Evolutionary conservation across 2,329 filamentous ascomycete species (phyloP).

Genomic region (Fusarium drepaniforme): DNA sequence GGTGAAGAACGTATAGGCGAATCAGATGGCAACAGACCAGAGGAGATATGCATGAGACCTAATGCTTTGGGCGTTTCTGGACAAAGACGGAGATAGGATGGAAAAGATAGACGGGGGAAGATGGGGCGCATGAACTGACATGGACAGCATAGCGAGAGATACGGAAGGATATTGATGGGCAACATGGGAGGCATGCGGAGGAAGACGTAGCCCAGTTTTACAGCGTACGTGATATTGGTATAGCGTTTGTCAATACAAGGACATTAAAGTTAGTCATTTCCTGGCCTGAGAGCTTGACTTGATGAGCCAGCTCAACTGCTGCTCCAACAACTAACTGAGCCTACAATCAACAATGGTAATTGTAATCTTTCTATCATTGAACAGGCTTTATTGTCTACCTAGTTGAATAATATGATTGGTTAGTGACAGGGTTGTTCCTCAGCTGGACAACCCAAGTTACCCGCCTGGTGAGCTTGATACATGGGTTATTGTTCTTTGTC

Average conservation of each 20-base stretch:
- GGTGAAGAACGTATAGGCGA: neutral
- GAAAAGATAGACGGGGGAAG: constrained; percentile 36
- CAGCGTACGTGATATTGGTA: constrained; percentile 17
- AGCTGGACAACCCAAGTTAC: neutral
- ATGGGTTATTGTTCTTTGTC: neutral
- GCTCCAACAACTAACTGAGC: neutral
- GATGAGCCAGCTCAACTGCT: neutral
- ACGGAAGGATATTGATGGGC: constrained; percentile 19
- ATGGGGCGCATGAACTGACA: constrained; percentile 27
- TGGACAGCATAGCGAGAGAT: constrained; percentile 13
- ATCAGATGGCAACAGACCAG: neutral
- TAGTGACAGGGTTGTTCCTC: neutral
- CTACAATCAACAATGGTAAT: neutral
- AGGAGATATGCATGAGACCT: constrained; percentile 8
- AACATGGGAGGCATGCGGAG: constrained; percentile 18
- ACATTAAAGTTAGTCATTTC: neutral
- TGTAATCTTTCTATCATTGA: neutral
- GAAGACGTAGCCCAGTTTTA: constrained; percentile 9
- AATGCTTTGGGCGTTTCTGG: constrained; percentile 42
- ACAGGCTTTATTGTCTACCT: neutral
- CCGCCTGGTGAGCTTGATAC: neutral
- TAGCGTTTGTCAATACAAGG: constrained; percentile 27
- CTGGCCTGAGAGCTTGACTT: neutral
- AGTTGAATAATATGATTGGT: neutral
- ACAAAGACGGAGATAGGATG: constrained; percentile 25